phyloP scores from a whole-genome alignment of 306 rosid species.

The Comarum palustre region DNA sequence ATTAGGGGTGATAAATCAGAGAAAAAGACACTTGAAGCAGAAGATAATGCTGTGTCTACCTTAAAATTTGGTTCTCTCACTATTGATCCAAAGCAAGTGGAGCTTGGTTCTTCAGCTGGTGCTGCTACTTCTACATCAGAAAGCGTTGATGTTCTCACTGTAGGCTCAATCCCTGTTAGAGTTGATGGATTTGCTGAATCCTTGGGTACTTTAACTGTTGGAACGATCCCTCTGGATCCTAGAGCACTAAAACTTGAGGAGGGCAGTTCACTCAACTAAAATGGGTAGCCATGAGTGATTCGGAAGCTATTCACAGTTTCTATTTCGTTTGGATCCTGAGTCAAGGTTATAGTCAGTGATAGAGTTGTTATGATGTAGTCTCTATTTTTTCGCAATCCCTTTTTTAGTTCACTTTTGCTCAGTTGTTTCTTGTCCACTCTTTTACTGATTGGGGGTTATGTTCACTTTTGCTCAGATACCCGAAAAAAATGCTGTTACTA shows the following conservation, averaged over 20 bases:
- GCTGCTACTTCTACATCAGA: constrained; percentile 26
- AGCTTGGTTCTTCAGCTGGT: constrained; percentile 30
- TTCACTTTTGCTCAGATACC: no score
- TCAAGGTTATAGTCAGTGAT: constrained; percentile 18
- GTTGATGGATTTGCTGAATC: constrained; percentile 55
- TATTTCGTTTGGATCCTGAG: constrained; percentile 8
- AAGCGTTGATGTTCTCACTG: constrained; percentile 50
- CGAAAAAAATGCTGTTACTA: not conserved
- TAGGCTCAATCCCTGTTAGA: constrained; percentile 68
- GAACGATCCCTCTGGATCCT: constrained; percentile 72
- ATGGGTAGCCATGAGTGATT: constrained; percentile 33
- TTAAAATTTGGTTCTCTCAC: constrained; percentile 64
- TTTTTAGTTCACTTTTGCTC: constrained; percentile 16
- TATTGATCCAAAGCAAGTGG: constrained; percentile 46
- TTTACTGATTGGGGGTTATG: constrained; percentile 17
- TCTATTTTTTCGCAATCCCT: constrained; percentile 6
- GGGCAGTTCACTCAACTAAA: constrained; percentile 34
- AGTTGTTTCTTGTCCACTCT: constrained; percentile 21
- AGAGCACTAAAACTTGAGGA: constrained; percentile 44
- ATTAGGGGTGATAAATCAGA: constrained; percentile 32
- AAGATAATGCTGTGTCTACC: constrained; percentile 40
- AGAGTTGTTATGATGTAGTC: constrained; percentile 2
- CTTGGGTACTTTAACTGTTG: constrained; percentile 57
- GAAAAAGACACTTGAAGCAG: constrained; percentile 21
- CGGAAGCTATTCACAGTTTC: constrained; percentile 5